Conservation (phyloP, 352 stramenopile species). For the Phytophthora uliginosa region DNA sequence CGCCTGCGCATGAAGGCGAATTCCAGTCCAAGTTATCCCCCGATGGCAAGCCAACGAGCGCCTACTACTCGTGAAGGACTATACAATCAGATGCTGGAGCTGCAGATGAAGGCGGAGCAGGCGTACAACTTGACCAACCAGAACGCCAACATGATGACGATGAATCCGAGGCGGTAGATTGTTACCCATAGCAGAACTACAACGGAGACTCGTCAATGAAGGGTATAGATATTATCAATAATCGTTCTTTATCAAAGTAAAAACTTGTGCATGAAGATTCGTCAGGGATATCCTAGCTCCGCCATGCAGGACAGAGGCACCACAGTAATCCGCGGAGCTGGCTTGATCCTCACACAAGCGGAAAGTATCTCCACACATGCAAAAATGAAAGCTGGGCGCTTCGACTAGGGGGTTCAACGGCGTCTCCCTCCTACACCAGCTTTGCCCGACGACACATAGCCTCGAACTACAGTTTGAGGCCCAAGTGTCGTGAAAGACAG, state of each 20-base stretch:
- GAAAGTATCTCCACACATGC: no score
- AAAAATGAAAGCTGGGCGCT: no score
- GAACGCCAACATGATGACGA: conserved; percentile 74
- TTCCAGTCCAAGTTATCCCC: conserved; percentile 8
- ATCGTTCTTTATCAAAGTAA: conserved; percentile 11
- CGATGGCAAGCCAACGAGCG: conserved; percentile 19
- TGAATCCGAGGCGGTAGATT: conserved; percentile 44
- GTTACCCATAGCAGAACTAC: neutral
- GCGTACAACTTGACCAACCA: conserved; percentile 82
- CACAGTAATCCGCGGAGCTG: no score
- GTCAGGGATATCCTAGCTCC: no score
- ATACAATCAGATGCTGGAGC: conserved; percentile 85
- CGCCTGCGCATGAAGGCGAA: conserved; percentile 44
- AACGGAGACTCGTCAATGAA: conserved; percentile 5
- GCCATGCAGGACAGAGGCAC: no score
- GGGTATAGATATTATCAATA: conserved; percentile 26
- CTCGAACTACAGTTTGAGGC: neutral
- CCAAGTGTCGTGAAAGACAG: no score
- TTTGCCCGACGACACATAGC: no score
- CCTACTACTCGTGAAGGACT: conserved; percentile 53
- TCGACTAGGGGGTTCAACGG: no score
- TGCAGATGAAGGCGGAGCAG: conserved; percentile 73
- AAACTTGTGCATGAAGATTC: neutral
- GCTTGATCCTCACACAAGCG: no score
- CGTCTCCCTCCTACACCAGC: neutral